Base-by-base conservation (phyloP, 352 stramenopile species). In the Pythium chondricola region DNA sequence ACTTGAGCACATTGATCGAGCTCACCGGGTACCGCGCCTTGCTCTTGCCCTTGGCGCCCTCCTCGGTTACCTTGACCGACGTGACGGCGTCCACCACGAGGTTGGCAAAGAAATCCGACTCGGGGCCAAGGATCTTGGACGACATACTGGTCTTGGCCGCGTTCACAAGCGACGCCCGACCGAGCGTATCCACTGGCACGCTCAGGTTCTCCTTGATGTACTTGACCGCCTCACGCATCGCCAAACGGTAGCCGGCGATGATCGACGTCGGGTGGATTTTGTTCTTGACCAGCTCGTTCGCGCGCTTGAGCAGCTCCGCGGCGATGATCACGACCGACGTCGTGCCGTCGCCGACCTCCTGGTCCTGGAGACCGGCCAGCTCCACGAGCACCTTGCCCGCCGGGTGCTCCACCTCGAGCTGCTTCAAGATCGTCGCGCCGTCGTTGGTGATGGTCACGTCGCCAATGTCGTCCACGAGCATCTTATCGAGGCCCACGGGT, bases 401-500 rank as follows among this genome's bases (percentile, higher is more conserved):
- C 22, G 97, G 97, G 71, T 99, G 97, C 61, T 99, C 96, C 9
- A 99, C 97, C 56, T 99, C 95, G 27, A 99, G 75, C 61, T 98
- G 95, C 78, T 98, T 97, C 41, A 99, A 76, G 67, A 99, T 99
- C 30, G 97, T 99, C n/a, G 97, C 97, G 42, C 97, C 97, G 63
- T 99, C 97, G 75, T 99, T 99, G 16, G 97, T 99, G 67, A 99
- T 99, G 16, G 96, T 98, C 43, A 99, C 96, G 74, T 99, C 97
- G 50, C 97, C 97, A 58, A 99, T 98, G 70, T 96, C 84, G 67
- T 97, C 86, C 41, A 97, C 97, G 16, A 99, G 85, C 93, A 98
- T 98, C 83, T 99, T 99, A 76, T 99, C 97, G 26, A 99, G 88
- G 21, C 97, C 97, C 17, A 99, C 95, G 22, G 97, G 97, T 10